Percentiles rank a stretch among this genome's conserved stretches.
Conservation (phyloP, 371 early-diverging fungal species). For the Smittium mucronatum region DNA sequence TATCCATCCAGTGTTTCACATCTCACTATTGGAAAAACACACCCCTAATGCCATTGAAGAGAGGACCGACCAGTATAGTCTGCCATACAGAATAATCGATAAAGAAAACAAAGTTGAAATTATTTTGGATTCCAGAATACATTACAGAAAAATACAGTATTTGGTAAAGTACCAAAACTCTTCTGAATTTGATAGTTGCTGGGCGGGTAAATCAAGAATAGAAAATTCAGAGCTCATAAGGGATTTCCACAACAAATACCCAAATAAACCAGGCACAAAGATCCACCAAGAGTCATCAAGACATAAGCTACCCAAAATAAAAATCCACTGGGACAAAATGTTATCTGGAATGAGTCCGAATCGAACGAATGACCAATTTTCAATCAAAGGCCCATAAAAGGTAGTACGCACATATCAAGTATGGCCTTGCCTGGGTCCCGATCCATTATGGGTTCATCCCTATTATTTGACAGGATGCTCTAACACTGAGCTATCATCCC, state of each 20-base stretch:
- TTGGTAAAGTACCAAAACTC: constrained; percentile 17
- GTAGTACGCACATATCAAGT: background rate
- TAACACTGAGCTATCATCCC: background rate
- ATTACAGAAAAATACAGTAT: constrained; percentile 2
- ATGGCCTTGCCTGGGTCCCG: background rate
- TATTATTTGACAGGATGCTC: background rate
- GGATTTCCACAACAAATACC: background rate
- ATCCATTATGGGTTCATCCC: background rate
- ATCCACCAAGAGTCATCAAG: background rate
- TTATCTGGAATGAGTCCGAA: no score
- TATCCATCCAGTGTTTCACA: constrained; percentile 5
- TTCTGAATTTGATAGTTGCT: background rate
- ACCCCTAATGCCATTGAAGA: background rate
- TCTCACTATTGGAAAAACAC: constrained; percentile 5
- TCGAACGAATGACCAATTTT: background rate
- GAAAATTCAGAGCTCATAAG: background rate
- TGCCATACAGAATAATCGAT: background rate
- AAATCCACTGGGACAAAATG: no score
- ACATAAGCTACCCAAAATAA: no score
- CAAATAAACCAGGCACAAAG: constrained; percentile 1
- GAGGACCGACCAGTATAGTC: background rate
- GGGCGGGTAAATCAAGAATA: background rate
- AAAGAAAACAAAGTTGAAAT: background rate
- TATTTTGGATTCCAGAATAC: constrained; percentile 6
- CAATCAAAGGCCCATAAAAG: background rate